Percentiles rank a stretch among this genome's conserved stretches.
These are phyloP conservation scores for Schoenoplectus tabernaemontani DNA, from an alignment of 202 grass and related monocot species.

Conservation along the genomic window DNA sequence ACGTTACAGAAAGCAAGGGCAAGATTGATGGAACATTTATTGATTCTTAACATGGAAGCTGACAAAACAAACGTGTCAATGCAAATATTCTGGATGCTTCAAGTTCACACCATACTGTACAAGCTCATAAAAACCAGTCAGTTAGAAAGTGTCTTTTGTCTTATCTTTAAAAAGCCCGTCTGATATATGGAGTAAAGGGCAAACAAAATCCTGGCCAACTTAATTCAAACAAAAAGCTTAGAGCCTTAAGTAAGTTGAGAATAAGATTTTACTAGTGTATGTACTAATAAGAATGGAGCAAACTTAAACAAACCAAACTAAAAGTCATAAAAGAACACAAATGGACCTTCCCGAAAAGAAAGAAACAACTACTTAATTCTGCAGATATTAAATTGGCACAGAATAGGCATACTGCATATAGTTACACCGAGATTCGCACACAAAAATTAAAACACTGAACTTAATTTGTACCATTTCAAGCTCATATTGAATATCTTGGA, in stretches of 20 bases:
- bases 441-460: too few relatives aligned
- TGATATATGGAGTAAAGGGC: background rate
- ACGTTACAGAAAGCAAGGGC: too few relatives aligned
- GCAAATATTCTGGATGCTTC: slow-evolving; percentile 92
- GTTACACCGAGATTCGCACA: too few relatives aligned
- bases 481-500: too few relatives aligned
- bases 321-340: background rate
- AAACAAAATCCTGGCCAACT: background rate
- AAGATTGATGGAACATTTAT: too few relatives aligned
- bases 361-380: background rate
- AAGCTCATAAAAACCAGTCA: background rate
- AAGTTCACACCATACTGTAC: slow-evolving; percentile 90
- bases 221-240: background rate
- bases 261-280: too few relatives aligned
- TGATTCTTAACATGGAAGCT: too few relatives aligned
- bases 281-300: background rate
- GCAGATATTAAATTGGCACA: background rate
- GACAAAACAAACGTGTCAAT: too few relatives aligned
- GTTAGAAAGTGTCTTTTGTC: background rate
- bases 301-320: background rate
- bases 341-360: background rate
- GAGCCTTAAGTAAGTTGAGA: too few relatives aligned
- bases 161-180: background rate
- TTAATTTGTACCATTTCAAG: too few relatives aligned
- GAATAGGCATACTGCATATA: too few relatives aligned